These are phyloP conservation scores for Gossypium gossypioides DNA, from an alignment of 441 rosid genomes.

Conservation along the genomic window DNA sequence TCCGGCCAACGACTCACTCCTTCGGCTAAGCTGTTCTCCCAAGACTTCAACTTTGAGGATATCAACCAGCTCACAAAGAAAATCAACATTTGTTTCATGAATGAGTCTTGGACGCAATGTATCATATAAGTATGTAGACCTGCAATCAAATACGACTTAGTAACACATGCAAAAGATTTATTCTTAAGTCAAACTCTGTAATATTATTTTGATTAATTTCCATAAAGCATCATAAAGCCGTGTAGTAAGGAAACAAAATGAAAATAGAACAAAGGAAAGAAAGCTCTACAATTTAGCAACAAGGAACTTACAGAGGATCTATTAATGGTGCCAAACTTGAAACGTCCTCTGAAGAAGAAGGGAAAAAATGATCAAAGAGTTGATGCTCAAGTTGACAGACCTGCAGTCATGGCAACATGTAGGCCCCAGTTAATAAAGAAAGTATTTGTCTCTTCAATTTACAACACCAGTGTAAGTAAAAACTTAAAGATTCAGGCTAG, in stretches of 20 bases:
- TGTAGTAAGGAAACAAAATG: background rate
- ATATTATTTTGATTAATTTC: background rate
- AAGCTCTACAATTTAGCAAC: background rate
- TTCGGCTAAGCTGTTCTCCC: constrained; percentile 74
- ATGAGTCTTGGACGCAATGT: constrained; percentile 89
- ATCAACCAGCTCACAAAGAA: constrained; percentile 88
- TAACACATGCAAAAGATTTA: constrained; percentile 1
- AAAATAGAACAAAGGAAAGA: background rate
- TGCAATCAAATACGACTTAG: constrained; percentile 25
- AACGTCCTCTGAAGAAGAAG: constrained; percentile 73
- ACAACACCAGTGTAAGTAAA: background rate
- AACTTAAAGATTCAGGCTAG: background rate
- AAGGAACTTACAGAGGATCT: constrained; percentile 73
- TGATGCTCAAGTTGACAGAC: constrained; percentile 96
- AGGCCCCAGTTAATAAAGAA: background rate
- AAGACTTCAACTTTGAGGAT: constrained; percentile 88
- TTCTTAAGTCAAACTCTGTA: background rate
- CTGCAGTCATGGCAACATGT: constrained; percentile 31
- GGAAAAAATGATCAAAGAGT: constrained; percentile 89
- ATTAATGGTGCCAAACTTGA: constrained; percentile 85
- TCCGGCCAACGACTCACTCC: constrained; percentile 74
- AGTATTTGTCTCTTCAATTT: background rate
- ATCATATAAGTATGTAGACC: constrained; percentile 85
- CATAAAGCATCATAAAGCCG: background rate
- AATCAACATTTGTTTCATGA: constrained; percentile 77